Conservation (phyloP, 176 grass and related monocot species). For the Aegilops speltoides region DNA sequence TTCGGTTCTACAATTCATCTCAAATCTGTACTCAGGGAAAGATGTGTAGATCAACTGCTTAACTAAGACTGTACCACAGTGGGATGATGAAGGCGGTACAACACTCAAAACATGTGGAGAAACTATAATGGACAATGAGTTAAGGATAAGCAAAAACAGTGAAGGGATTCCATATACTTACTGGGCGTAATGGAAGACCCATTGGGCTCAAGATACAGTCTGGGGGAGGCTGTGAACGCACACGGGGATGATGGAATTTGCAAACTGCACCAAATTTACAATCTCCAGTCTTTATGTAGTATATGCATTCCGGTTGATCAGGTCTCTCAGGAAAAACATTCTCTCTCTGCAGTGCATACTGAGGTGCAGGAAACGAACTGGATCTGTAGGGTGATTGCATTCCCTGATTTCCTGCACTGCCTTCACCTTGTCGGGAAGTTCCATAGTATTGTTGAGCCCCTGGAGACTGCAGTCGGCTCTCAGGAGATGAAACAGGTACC, state of each 20-base stretch:
- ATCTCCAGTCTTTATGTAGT: constrained; percentile 99
- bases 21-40: not conserved
- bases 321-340: constrained; percentile 94
- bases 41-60: not conserved
- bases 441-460: constrained; percentile 65
- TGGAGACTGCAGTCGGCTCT: constrained; percentile 59
- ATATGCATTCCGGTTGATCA: constrained; percentile 98
- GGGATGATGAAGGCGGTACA: not conserved
- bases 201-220: constrained; percentile 87
- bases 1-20: constrained; percentile 5
- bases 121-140: constrained; percentile 2
- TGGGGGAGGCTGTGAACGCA: constrained; percentile 70
- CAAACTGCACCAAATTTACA: constrained; percentile 96
- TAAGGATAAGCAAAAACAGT: not conserved
- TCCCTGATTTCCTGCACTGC: constrained; percentile 58
- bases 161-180: constrained; percentile 39
- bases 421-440: constrained; percentile 74
- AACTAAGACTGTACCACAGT: not conserved
- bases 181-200: constrained; percentile 91
- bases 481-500: constrained; percentile 62
- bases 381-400: constrained; percentile 57
- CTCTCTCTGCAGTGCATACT: constrained; percentile 70
- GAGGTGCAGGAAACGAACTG: constrained; percentile 52
- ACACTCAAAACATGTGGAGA: not conserved
- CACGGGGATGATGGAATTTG: constrained; percentile 96